These are phyloP conservation scores for Scutellaria minor DNA, from an alignment of 257 asterid species.

Conservation along the genomic window DNA sequence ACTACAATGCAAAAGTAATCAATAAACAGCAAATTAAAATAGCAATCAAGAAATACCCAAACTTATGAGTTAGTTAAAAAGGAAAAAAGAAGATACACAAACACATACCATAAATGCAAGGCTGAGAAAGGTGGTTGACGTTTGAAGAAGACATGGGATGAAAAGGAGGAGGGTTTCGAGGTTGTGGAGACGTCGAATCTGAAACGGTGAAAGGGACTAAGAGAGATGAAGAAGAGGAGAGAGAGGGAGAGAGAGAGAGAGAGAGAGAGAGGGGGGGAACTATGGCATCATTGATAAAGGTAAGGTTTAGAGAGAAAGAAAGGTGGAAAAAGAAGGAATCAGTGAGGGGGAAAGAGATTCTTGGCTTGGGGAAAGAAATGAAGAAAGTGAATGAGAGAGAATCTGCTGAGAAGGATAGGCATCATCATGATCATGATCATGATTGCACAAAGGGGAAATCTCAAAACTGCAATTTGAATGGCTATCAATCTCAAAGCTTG, in stretches of 20 bases:
- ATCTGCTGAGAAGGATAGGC: conserved; percentile 28
- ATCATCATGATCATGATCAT: too few species aligned
- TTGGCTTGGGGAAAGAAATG: conserved; percentile 34
- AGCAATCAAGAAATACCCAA: neutral
- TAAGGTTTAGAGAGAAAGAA: too few species aligned
- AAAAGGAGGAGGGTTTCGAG: neutral
- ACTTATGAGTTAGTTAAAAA: neutral
- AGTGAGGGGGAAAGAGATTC: conserved; percentile 31
- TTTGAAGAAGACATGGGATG: conserved; percentile 29
- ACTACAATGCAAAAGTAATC: conserved; percentile 2
- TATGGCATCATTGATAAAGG: conserved; percentile 22
- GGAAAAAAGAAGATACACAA: neutral
- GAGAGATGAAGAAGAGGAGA: conserved; percentile 15
- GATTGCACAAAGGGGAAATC: too few species aligned
- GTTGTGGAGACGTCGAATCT: conserved; percentile 5
- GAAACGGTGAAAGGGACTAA: conserved; percentile 26
- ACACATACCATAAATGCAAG: conserved; percentile 30
- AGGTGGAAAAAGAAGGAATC: conserved; percentile 26
- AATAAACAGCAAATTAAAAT: neutral
- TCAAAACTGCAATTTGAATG: too few species aligned
- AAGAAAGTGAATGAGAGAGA: conserved; percentile 27
- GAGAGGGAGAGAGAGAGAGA: neutral
- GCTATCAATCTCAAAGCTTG: neutral
- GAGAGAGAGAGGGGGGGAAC: neutral
- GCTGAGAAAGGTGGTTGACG: conserved; percentile 31